Evolutionary conservation across 2,329 filamentous ascomycete genomes (phyloP), one percentile per base, ranked within the genome.

Genomic region (Microdochium trichocladiopsis): DNA sequence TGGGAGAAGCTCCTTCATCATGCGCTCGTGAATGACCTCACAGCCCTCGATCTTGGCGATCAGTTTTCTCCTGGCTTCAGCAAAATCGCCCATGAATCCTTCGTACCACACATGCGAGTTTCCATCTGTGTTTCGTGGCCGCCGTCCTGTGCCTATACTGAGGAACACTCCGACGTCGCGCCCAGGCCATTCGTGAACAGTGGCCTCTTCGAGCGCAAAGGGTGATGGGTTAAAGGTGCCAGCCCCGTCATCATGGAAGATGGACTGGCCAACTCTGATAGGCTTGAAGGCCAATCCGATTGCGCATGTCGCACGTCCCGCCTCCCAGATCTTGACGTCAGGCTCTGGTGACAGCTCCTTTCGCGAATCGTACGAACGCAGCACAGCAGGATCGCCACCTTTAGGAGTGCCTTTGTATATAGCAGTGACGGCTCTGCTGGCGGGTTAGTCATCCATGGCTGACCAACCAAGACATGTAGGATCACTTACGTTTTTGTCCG

Each of bases 251-350:
- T 99, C 94, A 55, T 96, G 87, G 64, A 99, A 99, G 10, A 91
- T 78, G 1, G 91, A 93, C 67, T 97, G 93, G 3, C 94, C 94
- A 37, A 99, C 89, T 58, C 88, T 87, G 49, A 99, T 91, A 0
- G 93, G 91, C 67, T 99, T 99, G 73, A 99, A 99, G 1, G 94
- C 94, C 45, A 96, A 76, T 0, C 89, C 90, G 1, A 93, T 94
- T 1, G 94, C 90, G 51, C 82, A 90, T 1, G 94, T 99, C n/a
- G 94, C 94, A 55, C 94, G 84, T 11, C 94, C 94, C 4, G 94
- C 94, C 71, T 99, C 87, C 94, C 94, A 99, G 53, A 99, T 94
- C 47, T 87, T 95, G 70, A 92, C 96, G 64, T 96, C 88, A 56
- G 90, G 93, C 67, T 96, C 92, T 2, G 93, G 88, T 0, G 91